phyloP scores from a whole-genome alignment of 768 basidiomycete genomes.

The Pholiota molesta region DNA sequence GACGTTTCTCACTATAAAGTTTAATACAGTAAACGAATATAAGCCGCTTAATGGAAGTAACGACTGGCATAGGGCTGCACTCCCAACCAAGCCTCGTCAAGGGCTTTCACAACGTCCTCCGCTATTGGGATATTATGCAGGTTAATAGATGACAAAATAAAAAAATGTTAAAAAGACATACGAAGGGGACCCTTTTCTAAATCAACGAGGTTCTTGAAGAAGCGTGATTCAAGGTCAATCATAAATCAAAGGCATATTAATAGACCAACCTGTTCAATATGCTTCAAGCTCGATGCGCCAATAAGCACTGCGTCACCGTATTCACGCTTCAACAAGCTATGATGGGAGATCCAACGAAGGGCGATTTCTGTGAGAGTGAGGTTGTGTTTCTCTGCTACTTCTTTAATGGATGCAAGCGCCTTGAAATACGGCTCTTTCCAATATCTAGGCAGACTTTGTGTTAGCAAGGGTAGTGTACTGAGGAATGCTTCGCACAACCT shows the following conservation, averaged over 20 bases:
- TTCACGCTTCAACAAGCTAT: constrained; percentile 51
- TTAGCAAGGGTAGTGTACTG: not conserved
- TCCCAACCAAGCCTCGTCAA: constrained; percentile 54
- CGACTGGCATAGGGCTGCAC: constrained; percentile 43
- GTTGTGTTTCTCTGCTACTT: constrained; percentile 46
- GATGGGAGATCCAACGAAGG: constrained; percentile 64
- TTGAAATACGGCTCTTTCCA: constrained; percentile 58
- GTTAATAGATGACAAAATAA: not conserved
- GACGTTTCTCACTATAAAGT: not conserved
- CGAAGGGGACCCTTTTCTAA: constrained; percentile 61
- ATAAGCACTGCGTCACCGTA: constrained; percentile 59
- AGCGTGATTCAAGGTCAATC: no score
- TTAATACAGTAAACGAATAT: not conserved
- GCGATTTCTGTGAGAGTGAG: constrained; percentile 57
- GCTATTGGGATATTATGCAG: constrained; percentile 28
- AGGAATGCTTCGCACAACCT: constrained; percentile 31
- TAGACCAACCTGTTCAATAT: constrained; percentile 50
- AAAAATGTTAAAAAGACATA: constrained; percentile 24
- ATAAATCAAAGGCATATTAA: not conserved
- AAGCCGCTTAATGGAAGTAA: constrained; percentile 28
- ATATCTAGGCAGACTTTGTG: constrained; percentile 35
- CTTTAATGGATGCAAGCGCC: constrained; percentile 45
- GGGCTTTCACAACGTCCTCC: constrained; percentile 48
- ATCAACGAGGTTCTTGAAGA: constrained; percentile 46
- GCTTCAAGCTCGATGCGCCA: constrained; percentile 58